phyloP scores from a whole-genome alignment of 768 basidiomycete genomes.

The Rhodotorula sphaerocarpa region DNA sequence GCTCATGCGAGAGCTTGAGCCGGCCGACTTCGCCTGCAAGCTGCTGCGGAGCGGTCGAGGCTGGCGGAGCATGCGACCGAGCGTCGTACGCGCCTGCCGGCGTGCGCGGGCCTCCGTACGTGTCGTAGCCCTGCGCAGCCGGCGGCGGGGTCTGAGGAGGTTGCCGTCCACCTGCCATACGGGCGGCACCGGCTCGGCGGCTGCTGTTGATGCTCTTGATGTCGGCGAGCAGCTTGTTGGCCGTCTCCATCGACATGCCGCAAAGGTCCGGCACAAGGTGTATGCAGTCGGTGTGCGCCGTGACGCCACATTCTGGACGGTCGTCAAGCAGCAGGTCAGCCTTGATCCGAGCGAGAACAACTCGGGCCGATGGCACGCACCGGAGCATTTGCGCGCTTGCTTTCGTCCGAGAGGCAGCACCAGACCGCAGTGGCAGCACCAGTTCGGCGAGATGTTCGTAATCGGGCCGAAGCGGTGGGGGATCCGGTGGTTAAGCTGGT shows the following conservation, averaged over 20 bases:
- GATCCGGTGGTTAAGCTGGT: slow-evolving; percentile 91
- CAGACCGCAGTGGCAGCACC: slow-evolving; percentile 95
- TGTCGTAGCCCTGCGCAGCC: slow-evolving; percentile 1
- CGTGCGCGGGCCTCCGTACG: slow-evolving; percentile 3
- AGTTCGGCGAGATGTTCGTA: slow-evolving; percentile 93
- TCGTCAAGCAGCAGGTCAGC: background rate
- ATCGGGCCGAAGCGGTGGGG: slow-evolving; percentile 96
- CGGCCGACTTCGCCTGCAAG: slow-evolving; percentile 31
- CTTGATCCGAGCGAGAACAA: background rate
- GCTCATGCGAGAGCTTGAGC: slow-evolving; percentile 11
- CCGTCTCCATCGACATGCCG: slow-evolving; percentile 99
- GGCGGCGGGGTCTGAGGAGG: slow-evolving; percentile 20
- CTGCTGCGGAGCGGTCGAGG: slow-evolving; percentile 17
- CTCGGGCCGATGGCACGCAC: slow-evolving; percentile 35
- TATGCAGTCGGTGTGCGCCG: slow-evolving; percentile 77
- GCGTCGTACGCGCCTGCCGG: slow-evolving; percentile 10
- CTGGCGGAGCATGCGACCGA: background rate
- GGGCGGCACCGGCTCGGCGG: slow-evolving; percentile 16
- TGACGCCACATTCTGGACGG: slow-evolving; percentile 72
- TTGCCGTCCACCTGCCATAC: background rate
- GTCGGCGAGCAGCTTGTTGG: slow-evolving; percentile 81
- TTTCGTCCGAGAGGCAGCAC: slow-evolving; percentile 97
- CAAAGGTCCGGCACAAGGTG: slow-evolving; percentile 99
- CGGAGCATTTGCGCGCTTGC: slow-evolving; percentile 84
- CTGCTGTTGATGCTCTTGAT: slow-evolving; percentile 58